These are phyloP conservation scores for Elaphomyces granulatus DNA, from an alignment of 495 filamentous ascomycete species.

Conservation along the genomic window DNA sequence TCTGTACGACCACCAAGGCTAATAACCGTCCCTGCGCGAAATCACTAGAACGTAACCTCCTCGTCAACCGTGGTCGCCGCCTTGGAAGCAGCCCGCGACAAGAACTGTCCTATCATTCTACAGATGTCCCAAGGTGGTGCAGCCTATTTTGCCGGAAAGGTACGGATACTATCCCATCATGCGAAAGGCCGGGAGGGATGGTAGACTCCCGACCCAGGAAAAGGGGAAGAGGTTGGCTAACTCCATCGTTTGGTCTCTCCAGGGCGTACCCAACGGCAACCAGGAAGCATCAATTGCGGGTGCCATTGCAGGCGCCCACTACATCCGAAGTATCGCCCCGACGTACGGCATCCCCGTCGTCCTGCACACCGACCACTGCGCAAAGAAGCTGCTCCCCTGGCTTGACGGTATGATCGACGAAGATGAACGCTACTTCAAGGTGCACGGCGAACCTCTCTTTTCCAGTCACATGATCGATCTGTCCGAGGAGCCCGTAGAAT, in stretches of 20 bases:
- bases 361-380: conserved; percentile 87
- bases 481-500: conserved; percentile 72
- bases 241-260: conserved; percentile 5
- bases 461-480: conserved; percentile 96
- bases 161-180: conserved; percentile 18
- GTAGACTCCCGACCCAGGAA: too few relatives aligned
- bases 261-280: conserved; percentile 71
- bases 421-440: conserved; percentile 87
- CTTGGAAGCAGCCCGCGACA: conserved; percentile 86
- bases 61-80: conserved; percentile 76
- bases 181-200: too few relatives aligned
- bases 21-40: neutral
- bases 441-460: conserved; percentile 85
- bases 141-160: conserved; percentile 88
- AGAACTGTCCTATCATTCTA: conserved; percentile 75
- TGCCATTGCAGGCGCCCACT: conserved; percentile 78
- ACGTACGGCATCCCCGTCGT: conserved; percentile 82
- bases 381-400: conserved; percentile 91
- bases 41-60: conserved; percentile 64
- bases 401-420: conserved; percentile 88
- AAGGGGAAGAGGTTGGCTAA: neutral
- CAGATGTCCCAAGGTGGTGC: conserved; percentile 89
- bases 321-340: conserved; percentile 79
- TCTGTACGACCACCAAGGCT: too few relatives aligned
- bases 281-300: conserved; percentile 83